Evolutionary conservation across 1,284 basidiomycete species (phyloP), one percentile per base, ranked within the genome.

Genomic region (Thelephora terrestris): DNA sequence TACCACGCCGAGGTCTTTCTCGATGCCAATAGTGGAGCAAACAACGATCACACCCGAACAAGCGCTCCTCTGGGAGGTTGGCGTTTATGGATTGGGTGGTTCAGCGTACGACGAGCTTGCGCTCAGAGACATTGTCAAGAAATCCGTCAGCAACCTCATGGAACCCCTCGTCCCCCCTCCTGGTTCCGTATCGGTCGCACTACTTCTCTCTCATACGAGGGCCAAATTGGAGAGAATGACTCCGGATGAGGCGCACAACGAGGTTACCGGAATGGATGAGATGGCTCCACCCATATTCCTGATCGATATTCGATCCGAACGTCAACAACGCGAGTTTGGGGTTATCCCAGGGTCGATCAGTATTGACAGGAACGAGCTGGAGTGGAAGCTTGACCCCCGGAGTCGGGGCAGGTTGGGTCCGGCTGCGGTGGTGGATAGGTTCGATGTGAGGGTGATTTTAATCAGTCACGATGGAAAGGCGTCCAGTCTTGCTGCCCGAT

Each of bases 311-410:
- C 77, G 84, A 6, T 73, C 80, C 0, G 72, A 68, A 36, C 70
- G 69, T 4, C 75, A 84, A 59, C 72, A 83, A 14, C 65, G 67
- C 9, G 58, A 60, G 27, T 69, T 74, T 37, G 85, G 85, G 0
- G 65, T 62, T 0, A 79, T 87, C 51, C 69, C 70, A 7, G 81
- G 83, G 0, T 72, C 82, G 12, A 64, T 86, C 47, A 62, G 80
- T 47, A 73, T 86, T 51, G 84, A 87, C 55, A 72, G 85, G 18
- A 84, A 81, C 57, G 73, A 76, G n/a, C 69, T 85, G 44, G 83
- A 85, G 61, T 85, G 81, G 80, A 69, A 74, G 17, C 79, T 86
- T 55, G 85, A 87, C 62, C 85, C 85, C 4, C 70, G 81, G 47
- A 72, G 66, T 52, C 50, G 51, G 23, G 66, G 71, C 14, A 69